Conservation (phyloP, 2,329 filamentous ascomycete species). For the Penicillium psychrosexuale region DNA sequence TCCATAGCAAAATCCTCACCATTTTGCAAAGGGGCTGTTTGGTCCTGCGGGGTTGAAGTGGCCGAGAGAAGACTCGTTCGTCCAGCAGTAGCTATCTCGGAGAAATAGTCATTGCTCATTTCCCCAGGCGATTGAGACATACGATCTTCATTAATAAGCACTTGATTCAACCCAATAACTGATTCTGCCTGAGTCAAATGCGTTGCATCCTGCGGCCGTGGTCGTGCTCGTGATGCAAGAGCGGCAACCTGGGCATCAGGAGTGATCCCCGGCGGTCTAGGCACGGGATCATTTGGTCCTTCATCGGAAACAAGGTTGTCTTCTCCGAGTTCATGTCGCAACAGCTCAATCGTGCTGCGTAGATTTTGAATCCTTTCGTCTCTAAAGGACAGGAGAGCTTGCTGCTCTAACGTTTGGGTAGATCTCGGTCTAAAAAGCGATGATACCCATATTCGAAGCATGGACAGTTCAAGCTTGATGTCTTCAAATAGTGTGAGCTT, state of each 20-base stretch:
- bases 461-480: constrained; percentile 35
- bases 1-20: constrained; percentile 12
- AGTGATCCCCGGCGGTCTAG: constrained; percentile 16
- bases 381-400: constrained; percentile 14
- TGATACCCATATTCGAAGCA: constrained; percentile 33
- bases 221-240: constrained; percentile 3
- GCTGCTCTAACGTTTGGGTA: constrained; percentile 13
- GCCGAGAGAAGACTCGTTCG: constrained; percentile 20
- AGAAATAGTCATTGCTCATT: constrained; percentile 34
- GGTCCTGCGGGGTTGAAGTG: constrained; percentile 12
- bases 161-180: constrained; percentile 13
- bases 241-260: constrained; percentile 14
- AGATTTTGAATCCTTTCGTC: constrained; percentile 30
- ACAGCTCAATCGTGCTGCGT: constrained; percentile 29
- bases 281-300: constrained; percentile 12
- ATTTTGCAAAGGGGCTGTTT: constrained; percentile 11
- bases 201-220: constrained; percentile 11
- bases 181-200: constrained; percentile 8
- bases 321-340: constrained; percentile 29
- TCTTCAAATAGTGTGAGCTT: constrained; percentile 38
- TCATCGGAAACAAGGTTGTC: constrained; percentile 8
- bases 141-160: constrained; percentile 34
- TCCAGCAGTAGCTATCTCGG: constrained; percentile 27
- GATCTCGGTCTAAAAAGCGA: constrained; percentile 30
- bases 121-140: constrained; percentile 41